Base-by-base conservation (phyloP, 2,329 filamentous ascomycete species). In the Fusarium sp. region DNA sequence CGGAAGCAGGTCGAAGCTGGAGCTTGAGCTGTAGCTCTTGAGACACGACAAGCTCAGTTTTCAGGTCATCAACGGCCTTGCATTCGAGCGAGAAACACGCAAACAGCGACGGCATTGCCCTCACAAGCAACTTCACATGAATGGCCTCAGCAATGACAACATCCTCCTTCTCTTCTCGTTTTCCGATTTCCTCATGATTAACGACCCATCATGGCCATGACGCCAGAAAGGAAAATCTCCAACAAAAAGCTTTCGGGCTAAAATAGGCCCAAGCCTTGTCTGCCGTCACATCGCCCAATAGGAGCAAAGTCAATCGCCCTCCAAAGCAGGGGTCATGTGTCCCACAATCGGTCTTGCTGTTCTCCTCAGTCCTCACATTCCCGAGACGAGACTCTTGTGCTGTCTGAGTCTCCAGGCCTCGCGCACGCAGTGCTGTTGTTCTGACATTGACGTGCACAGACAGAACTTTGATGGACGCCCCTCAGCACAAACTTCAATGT, bases 231-330 rank as follows among this genome's bases (percentile, higher is more conserved):
- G 32, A 48, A 64, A 64, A 64, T 61, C 61, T 65, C 61, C 61
- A 64, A 64, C 55, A 58, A 59, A 61, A 65, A 47, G 60, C 55
- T 64, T 64, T 55, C 46, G 52, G 43, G 46, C 61, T 64, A 64
- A 57, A 61, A 50, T 56, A 58, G 58, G 38, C 46, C 45, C 51
- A 61, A 59, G 61, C 60, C 61, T 57, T 64, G 61, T 64, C 55
- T 65, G 50, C 61, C 61, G 61, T 57, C 25, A 28, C 52, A 8
- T 44, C 39, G 56, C 40, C 61, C 50, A 64, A 64, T 64, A 26
- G 47, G 61, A 64, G 19, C 29, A 51, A 32, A 47, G 35, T 31
- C 32, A 38, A 46, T 43, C 49, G 40, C 55, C 55, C 46, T 57
- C 55, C 39, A 48, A 19, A 35, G 29, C 60, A 64, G 52, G 61